Conservation (phyloP, 306 rosid genomes). For the Vigna trinervia region DNA sequence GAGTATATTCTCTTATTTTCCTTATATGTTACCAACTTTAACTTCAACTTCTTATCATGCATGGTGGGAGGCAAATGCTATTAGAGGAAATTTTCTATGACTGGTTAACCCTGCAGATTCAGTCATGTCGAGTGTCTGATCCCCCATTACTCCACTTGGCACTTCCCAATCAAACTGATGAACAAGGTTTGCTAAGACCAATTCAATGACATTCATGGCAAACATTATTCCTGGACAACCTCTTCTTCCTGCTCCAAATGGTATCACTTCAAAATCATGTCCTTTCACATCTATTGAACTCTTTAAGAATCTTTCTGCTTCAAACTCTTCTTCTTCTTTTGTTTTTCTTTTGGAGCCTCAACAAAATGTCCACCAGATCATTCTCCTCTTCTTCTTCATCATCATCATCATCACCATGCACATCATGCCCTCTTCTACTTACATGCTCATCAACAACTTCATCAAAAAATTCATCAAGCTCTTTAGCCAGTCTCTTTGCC, state of each 20-base stretch:
- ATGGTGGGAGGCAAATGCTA: background rate
- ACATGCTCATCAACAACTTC: constrained; percentile 20
- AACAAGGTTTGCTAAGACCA: constrained; percentile 30
- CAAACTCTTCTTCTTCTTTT: background rate
- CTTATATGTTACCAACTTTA: too few species aligned
- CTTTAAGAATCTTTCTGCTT: constrained; percentile 39
- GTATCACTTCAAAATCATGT: constrained; percentile 33
- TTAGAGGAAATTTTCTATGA: constrained; percentile 29
- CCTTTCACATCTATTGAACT: constrained; percentile 36
- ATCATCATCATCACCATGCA: background rate
- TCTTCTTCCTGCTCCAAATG: background rate
- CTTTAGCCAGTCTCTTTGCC: constrained; percentile 15
- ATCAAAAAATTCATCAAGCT: constrained; percentile 29
- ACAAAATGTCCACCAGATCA: constrained; percentile 27
- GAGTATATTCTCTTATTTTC: too few species aligned
- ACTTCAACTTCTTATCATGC: too few species aligned
- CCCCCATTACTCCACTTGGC: background rate
- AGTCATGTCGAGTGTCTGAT: background rate
- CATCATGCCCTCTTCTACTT: background rate
- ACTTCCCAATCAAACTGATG: constrained; percentile 37
- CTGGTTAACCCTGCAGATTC: constrained; percentile 4
- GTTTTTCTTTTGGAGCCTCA: background rate
- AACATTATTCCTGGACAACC: background rate
- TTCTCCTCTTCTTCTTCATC: too few species aligned
- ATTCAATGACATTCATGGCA: background rate